These are phyloP conservation scores for Kockiozyma suomiensis DNA, from an alignment of 805 yeast genomes.

Conservation along the genomic window DNA sequence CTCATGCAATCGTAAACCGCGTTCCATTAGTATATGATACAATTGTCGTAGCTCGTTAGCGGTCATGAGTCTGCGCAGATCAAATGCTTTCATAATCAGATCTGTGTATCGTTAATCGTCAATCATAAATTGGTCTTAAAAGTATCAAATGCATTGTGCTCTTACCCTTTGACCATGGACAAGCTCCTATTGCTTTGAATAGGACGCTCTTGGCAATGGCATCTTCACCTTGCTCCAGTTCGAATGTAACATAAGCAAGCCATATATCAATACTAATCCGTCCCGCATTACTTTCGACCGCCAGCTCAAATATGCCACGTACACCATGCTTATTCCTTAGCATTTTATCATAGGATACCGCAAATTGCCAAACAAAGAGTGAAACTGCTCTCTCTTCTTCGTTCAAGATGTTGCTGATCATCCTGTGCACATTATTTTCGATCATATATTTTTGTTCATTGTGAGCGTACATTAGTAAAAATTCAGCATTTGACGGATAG, in stretches of 20 bases:
- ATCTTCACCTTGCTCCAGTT: background rate
- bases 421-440: slow-evolving; percentile 16
- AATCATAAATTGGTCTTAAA: no score
- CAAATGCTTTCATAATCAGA: slow-evolving; percentile 9
- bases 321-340: slow-evolving; percentile 9
- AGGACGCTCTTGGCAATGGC: slow-evolving; percentile 11
- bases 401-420: slow-evolving; percentile 10
- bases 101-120: slow-evolving; percentile 10
- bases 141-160: background rate
- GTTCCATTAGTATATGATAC: slow-evolving; percentile 20
- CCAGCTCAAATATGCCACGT: slow-evolving; percentile 15
- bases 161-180: slow-evolving; percentile 30
- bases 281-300: slow-evolving; percentile 9
- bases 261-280: slow-evolving; percentile 12
- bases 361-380: slow-evolving; percentile 16
- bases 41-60: slow-evolving; percentile 13
- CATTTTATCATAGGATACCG: slow-evolving; percentile 10
- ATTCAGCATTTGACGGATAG: slow-evolving; percentile 17
- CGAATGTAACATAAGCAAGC: slow-evolving; percentile 17
- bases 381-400: background rate
- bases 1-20: slow-evolving; percentile 21
- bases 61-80: background rate
- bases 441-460: slow-evolving; percentile 20
- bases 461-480: slow-evolving; percentile 10
- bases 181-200: slow-evolving; percentile 23